phyloP scores from a whole-genome alignment of 805 yeast genomes.

The Saccharomycopsis vini region DNA sequence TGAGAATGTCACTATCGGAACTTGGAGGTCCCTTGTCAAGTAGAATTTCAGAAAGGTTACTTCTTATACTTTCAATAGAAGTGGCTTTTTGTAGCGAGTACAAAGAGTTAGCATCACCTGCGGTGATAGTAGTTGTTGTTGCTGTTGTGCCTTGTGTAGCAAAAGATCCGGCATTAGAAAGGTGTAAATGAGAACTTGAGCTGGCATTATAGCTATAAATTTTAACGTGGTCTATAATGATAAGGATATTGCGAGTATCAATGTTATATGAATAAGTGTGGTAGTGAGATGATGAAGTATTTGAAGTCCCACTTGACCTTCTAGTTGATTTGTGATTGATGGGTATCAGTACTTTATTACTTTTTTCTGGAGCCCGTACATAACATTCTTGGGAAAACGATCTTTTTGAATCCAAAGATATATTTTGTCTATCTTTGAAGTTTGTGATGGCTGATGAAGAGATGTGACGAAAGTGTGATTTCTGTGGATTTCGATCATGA shows the following conservation, averaged over 20 bases:
- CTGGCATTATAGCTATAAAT: conserved; percentile 12
- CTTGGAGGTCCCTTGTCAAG: background rate
- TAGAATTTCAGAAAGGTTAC: conserved; percentile 12
- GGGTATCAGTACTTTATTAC: too few relatives aligned
- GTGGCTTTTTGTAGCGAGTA: conserved; percentile 5
- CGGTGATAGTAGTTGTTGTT: too few relatives aligned
- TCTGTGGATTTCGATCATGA: too few relatives aligned
- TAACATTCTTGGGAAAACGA: too few relatives aligned
- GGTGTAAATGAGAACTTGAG: background rate
- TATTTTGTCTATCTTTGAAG: too few relatives aligned
- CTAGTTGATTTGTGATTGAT: background rate
- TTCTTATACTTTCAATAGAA: conserved; percentile 11
- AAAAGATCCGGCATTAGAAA: too few relatives aligned
- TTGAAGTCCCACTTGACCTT: background rate
- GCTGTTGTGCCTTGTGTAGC: background rate
- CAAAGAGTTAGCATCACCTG: conserved; percentile 2
- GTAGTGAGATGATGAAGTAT: background rate
- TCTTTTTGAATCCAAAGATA: too few relatives aligned
- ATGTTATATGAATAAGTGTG: background rate
- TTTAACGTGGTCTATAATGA: conserved; percentile 3
- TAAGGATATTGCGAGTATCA: conserved; percentile 1
- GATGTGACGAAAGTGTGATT: too few relatives aligned
- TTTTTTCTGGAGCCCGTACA: too few relatives aligned
- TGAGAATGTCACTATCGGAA: too few relatives aligned
- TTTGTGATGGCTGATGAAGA: too few relatives aligned